Base-by-base conservation (phyloP, 768 basidiomycete genomes). In the Coprinopsis marcescibilis region DNA sequence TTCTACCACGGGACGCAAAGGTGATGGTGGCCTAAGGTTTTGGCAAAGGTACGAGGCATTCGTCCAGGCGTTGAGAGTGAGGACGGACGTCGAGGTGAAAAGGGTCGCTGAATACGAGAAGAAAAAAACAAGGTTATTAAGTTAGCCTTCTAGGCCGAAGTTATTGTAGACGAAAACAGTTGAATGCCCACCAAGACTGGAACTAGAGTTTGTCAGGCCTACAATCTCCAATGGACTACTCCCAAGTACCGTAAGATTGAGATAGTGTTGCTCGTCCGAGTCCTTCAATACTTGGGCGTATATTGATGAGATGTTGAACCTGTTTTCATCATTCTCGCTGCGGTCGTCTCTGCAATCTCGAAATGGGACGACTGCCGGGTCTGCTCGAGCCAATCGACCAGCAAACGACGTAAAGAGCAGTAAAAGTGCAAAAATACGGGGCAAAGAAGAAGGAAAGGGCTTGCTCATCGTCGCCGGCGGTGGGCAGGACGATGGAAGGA, bases 221-320 rank as follows among this genome's bases (percentile, higher is more conserved):
- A 76, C 48, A 35, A 93, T 81, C 23, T 71, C 61, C 55, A 76
- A 66, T 4, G 80, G 75, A 21, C 77, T 80, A 23, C 63, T 59
- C 0, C 90, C 92, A 27, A 93, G 57, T 29, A 92, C 68, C 1
- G 83, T 85, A 56, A 93, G 70, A 59, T 87, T 85, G 51, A 93
- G 64, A 53, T 72, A 75, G 7, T 58, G 64, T 2, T 69, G 72
- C 29, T 66, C 59, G 15, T 64, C 60, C 10, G 67, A 64, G 38
- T 67, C 67, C 23, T 73, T 64, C 19, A 78, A 64, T 47, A 85
- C 71, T 61, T 91, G 89, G 17, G 77, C 84, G 58, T 86, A 91
- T 35, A 91, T 79, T 25, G 76, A 75, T 50, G 78, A 72, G 47
- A 90, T 72, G 25, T 77, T 69, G 64, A 89, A 71, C 60, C 82